Conservation (phyloP, 2,329 filamentous ascomycete species). For the Colletotrichum euphorbiae region DNA sequence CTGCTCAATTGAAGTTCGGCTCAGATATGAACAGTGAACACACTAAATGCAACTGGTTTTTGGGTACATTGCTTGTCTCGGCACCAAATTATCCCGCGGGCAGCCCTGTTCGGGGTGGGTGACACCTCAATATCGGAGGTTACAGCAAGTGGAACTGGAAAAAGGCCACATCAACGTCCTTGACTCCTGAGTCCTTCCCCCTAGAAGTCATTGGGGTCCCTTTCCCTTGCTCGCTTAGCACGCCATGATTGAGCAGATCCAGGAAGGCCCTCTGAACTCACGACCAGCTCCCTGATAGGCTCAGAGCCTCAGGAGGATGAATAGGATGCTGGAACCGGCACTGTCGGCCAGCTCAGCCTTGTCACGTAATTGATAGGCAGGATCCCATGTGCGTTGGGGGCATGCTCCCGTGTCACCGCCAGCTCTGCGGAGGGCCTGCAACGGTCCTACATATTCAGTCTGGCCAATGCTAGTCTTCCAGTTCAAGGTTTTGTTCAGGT, state of each 20-base stretch:
- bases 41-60: neutral
- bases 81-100: neutral
- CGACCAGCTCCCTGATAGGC: neutral
- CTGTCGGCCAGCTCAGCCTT: constrained; percentile 14
- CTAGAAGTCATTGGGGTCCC: constrained; percentile 8
- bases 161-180: neutral
- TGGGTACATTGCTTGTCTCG: neutral
- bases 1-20: neutral
- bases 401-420: neutral
- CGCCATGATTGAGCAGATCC: neutral
- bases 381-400: constrained; percentile 7
- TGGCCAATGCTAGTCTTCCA: constrained; percentile 12
- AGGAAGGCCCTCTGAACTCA: neutral
- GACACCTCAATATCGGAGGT: constrained; percentile 20
- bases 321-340: neutral
- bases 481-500: too few relatives aligned
- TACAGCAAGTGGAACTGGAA: constrained; percentile 11
- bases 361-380: neutral
- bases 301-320: neutral
- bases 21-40: constrained; percentile 13
- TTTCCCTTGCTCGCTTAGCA: constrained; percentile 3
- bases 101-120: constrained; percentile 11
- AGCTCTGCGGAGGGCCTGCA: neutral
- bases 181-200: too few relatives aligned
- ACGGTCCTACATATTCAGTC: neutral